Evolutionary conservation across 2,329 filamentous ascomycete genomes (phyloP), one percentile per base, ranked within the genome.

Genomic region (Ceratocystis cacaofunesta): DNA sequence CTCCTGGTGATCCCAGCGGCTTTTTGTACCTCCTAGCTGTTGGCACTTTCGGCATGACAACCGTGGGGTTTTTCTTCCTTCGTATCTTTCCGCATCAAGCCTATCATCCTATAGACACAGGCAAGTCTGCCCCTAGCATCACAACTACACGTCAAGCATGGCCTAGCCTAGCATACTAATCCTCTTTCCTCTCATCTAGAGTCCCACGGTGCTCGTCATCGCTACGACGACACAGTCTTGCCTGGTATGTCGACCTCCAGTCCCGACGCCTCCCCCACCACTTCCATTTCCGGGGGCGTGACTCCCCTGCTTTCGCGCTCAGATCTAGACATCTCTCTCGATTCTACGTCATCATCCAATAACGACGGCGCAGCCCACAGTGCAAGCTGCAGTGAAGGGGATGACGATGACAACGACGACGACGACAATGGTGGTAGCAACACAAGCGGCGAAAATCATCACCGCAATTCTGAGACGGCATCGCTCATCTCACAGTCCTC

Each of bases 11-110:
- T 71, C 94, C 91, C 0, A 87, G 87, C 65, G 82, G 83, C 48
- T 92, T 96, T 70, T 80, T 99, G 66, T 78, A 92, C 69, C 78
- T 97, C 32, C 79, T 99, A 50, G 85, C 91, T 2, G 79, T 85
- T 68, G 92, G 91, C 17, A 96, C 92, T 0, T 89, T 86, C 68
- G 76, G 81, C 61, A 80, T 97, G 70, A 87, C 87, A 3, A 82
- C 95, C 64, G 73, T 85, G 28, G 87, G 90, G 25, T 89, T 92
- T 75, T 90, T 95, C 73, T 96, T 97, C 74, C 79, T 97, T 61
- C 85, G 85, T 62, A 85, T 95, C 30, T 79, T 91, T 66, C 85
- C 86, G 8, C 81, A 80, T 60, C 73, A 78, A 63, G 75, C 77
- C 69, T 90, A 90, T 71, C 79, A 83, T 55, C 76, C 79, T 28